Base-by-base conservation (phyloP, 495 filamentous ascomycete species). In the Collariella sp. region DNA sequence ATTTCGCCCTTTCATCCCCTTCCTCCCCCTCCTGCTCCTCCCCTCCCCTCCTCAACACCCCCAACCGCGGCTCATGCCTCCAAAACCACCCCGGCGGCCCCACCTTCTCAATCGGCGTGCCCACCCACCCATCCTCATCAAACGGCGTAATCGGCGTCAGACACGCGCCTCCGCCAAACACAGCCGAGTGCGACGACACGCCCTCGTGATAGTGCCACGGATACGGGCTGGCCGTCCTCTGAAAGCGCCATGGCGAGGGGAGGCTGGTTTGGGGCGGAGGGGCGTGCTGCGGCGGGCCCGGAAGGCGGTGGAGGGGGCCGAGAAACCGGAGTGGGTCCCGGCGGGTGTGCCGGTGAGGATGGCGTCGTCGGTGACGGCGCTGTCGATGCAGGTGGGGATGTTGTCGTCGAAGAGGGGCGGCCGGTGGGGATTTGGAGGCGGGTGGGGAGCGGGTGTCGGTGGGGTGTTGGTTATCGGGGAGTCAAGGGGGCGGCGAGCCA, bases 71-170 rank as follows among this genome's bases (percentile, higher is more conserved):
- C 38, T 56, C 57, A 44, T 60, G 57, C 29, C 36, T 60, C 57
- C 57, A 60, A 33, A 47, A 60, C 57, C 57, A 60, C 7, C 34
- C 20, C 24, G 52, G 43, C 7, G 57, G 57, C 18, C 29, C 50
- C 45, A 60, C 59, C 12, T 46, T 39, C n/a, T 48, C 59, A 7
- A 57, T 55, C 20, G 55, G 60, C 5, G 53, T 56, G 16, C 20
- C 36, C 10, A 40, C 55, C 57, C 50, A 56, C 2, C 33, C 24
- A 15, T 61, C 56, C 12, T 57, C 58, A 13, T 60, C 50, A 50
- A 66, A 64, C 7, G 64, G 62, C 6, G 67, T 67, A 19, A 61
- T 63, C 4, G 67, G 67, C 6, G 66, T 67, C 57, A 67, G 58
- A 23, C 52, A 40, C 0, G 62, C 62, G 5, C 55, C 57, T 5